These are phyloP conservation scores for Cordyceps fumosorosea DNA, from an alignment of 2,329 filamentous ascomycete species.

Conservation along the genomic window DNA sequence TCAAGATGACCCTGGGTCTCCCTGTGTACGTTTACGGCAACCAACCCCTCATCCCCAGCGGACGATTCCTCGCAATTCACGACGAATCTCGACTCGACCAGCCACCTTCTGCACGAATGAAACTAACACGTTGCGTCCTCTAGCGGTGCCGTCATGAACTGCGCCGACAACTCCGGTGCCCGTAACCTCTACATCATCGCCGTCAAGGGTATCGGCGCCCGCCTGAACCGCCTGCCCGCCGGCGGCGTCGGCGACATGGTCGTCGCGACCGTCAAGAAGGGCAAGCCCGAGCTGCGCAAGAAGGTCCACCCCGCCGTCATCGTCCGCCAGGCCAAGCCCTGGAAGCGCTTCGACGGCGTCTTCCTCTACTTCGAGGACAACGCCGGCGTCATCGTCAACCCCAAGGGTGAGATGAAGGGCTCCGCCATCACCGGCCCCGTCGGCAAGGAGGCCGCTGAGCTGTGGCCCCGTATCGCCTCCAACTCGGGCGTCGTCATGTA, in stretches of 20 bases:
- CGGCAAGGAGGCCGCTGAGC: constrained; percentile 98
- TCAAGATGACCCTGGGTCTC: constrained; percentile 99
- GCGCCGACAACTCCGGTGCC: constrained; percentile 98
- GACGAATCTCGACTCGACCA: neutral
- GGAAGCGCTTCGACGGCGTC: constrained; percentile 96
- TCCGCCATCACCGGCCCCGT: constrained; percentile 98
- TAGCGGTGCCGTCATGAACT: constrained; percentile 99
- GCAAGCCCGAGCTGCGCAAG: constrained; percentile 99
- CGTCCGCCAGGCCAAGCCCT: constrained; percentile 98
- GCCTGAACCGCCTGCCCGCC: constrained; percentile 93
- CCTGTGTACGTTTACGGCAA: constrained; percentile 73
- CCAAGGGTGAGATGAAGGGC: constrained; percentile 99
- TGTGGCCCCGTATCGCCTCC: constrained; percentile 99
- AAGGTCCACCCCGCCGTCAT: constrained; percentile 99
- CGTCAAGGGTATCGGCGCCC: constrained; percentile 97
- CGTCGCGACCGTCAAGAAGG: constrained; percentile 99
- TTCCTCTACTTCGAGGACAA: constrained; percentile 99
- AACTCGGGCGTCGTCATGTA: constrained; percentile 99
- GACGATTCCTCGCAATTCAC: neutral
- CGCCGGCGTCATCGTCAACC: constrained; percentile 99
- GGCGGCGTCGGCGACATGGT: constrained; percentile 99
- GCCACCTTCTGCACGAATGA: neutral
- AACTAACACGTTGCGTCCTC: constrained; percentile 15
- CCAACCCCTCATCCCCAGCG: neutral
- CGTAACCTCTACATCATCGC: constrained; percentile 99